These are phyloP conservation scores for Lactarius pseudohatsudake DNA, from an alignment of 768 basidiomycete genomes.

Conservation along the genomic window DNA sequence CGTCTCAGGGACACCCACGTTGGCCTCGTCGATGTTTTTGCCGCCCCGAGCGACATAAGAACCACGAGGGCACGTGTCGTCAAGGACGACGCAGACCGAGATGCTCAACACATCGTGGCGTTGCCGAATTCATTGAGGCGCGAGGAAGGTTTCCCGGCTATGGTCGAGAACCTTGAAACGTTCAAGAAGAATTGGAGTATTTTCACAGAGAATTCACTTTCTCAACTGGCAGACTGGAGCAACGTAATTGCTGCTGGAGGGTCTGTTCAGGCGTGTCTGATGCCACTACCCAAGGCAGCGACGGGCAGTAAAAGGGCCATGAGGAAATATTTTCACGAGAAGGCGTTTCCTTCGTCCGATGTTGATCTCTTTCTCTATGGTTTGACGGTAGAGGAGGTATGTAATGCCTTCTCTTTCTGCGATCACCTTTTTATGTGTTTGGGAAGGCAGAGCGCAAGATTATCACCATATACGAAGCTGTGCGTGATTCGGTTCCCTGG, in stretches of 20 bases:
- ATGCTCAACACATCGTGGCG: conserved; percentile 54
- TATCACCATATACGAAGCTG: conserved; percentile 57
- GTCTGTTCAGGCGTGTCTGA: conserved; percentile 55
- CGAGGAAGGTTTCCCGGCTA: conserved; percentile 49
- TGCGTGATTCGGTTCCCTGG: conserved; percentile 66
- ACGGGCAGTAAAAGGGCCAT: conserved; percentile 55
- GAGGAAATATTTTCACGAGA: conserved; percentile 56
- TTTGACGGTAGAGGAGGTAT: conserved; percentile 52
- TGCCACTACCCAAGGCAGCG: conserved; percentile 48
- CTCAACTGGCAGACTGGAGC: conserved; percentile 59
- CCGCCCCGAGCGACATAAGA: conserved; percentile 47
- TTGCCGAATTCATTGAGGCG: conserved; percentile 45
- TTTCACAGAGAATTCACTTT: conserved; percentile 62
- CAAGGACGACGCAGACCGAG: conserved; percentile 44
- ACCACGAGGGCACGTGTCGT: conserved; percentile 53
- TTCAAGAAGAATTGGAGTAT: conserved; percentile 65
- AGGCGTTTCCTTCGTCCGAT: conserved; percentile 59
- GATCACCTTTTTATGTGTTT: background rate
- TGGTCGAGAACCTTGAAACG: conserved; percentile 51
- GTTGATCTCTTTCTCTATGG: conserved; percentile 66
- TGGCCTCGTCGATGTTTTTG: conserved; percentile 61
- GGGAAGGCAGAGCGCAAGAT: conserved; percentile 59
- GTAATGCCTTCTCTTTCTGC: background rate
- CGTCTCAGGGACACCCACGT: conserved; percentile 51
- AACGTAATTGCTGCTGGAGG: conserved; percentile 68